Base-by-base conservation (phyloP, 768 basidiomycete genomes). In the Sistotremastrum suecicum region DNA sequence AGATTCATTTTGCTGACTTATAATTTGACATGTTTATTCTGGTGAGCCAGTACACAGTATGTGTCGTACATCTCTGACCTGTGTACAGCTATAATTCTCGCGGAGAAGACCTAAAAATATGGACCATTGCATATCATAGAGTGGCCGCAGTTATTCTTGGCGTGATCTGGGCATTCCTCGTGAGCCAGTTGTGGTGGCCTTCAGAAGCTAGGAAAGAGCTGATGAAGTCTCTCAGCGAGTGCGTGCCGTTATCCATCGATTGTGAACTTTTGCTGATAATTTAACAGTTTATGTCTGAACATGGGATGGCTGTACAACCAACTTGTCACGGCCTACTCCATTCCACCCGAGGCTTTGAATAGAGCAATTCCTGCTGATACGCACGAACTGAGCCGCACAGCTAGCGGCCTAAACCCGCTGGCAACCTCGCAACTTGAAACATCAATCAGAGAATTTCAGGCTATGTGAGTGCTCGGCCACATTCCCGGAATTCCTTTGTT, bases 181-280 rank as follows among this genome's bases (percentile, higher is more conserved):
- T 95, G 20, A 90, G 87, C 4, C 69, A 88, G 41, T 82, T 83
- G 51, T 90, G 91, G 85, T 98, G 92, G 94, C 95, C 95, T 1
- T 76, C 85, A 6, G 92, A 95, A 56, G 95, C 95, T 0, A 68
- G 94, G 40, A 68, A 84, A 37, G 94, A 98, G 61, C 67, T 99
- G 3, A 77, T 81, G 41, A 80, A 78, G 50, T 81, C 78, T 0
- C 69, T 98, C 4, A 82, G 88, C 65, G 91, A 98, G 89, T 94
- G 47, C 51, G 79, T 65, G 7, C 2, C 8, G 41, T 38, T 30
- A 35, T 40, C 43, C 33, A 43, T 54, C 56, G 1, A 30, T 43
- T n/a, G 2, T 11, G 30, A 35, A 35, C 37, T 9, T 30, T 11
- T 28, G 12, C 48, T 38, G 11, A 4, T 7, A 45, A 32, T 45